Evolutionary conservation across 176 grass and related monocot genomes (phyloP).

Genomic region (Oropetium thomaeum): DNA sequence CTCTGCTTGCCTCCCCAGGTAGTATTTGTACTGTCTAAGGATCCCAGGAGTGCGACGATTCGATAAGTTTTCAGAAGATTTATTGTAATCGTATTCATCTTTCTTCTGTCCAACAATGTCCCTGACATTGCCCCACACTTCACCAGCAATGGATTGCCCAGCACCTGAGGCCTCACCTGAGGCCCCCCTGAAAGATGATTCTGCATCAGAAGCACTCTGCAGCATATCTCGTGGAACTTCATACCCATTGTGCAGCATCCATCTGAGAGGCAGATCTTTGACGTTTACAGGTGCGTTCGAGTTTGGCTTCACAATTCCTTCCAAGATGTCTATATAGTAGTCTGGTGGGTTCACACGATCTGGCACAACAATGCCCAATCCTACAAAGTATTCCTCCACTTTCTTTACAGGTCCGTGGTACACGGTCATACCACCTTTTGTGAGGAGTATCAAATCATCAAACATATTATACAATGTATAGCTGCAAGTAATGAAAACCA

Average conservation of each 20-base stretch:
- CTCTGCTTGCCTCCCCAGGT: constrained; percentile 76
- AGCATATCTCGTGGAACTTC: constrained; percentile 79
- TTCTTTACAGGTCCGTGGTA: constrained; percentile 82
- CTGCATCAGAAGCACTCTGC: constrained; percentile 46
- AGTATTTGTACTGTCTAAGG: constrained; percentile 72
- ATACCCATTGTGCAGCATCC: constrained; percentile 86
- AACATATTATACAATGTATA: constrained; percentile 83
- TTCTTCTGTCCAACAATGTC: constrained; percentile 70
- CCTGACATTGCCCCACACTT: constrained; percentile 74
- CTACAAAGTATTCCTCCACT: constrained; percentile 80
- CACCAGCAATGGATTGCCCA: constrained; percentile 41
- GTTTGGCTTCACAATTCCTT: constrained; percentile 72
- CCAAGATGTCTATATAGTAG: constrained; percentile 90
- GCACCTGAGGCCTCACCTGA: constrained; percentile 21
- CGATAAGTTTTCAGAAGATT: constrained; percentile 61
- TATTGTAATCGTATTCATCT: constrained; percentile 75
- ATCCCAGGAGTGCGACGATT: constrained; percentile 71
- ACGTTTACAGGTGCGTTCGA: constrained; percentile 36
- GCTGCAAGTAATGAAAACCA: constrained; percentile 37
- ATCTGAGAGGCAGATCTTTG: constrained; percentile 77
- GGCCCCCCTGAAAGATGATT: constrained; percentile 45
- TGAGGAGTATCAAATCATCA: constrained; percentile 86
- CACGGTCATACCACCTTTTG: constrained; percentile 73
- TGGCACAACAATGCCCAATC: constrained; percentile 63
- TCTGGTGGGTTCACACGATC: constrained; percentile 88